Evolutionary conservation across 2,329 filamentous ascomycete genomes (phyloP).

Genomic region (Ceratocystis cacaofunesta): DNA sequence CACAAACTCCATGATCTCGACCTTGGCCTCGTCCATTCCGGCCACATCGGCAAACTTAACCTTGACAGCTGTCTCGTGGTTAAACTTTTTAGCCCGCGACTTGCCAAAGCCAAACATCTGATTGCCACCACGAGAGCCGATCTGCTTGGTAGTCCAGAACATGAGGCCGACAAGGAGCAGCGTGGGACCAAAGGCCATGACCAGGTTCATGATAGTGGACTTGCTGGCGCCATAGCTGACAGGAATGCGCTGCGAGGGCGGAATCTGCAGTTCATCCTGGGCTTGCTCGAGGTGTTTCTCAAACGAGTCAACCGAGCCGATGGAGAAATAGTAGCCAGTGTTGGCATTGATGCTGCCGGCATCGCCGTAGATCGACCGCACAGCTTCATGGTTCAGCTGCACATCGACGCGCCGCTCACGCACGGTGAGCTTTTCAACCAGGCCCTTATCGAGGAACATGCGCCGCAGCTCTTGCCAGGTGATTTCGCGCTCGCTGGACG

Average conservation of each 20-base stretch:
- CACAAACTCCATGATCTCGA: constrained; percentile 98
- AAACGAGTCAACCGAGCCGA: constrained; percentile 86
- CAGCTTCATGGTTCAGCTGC: constrained; percentile 60
- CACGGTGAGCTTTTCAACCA: constrained; percentile 84
- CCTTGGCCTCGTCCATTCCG: constrained; percentile 95
- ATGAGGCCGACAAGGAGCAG: constrained; percentile 72
- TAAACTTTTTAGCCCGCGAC: constrained; percentile 92
- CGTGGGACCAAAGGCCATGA: constrained; percentile 72
- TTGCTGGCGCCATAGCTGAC: constrained; percentile 68
- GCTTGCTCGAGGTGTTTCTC: constrained; percentile 78
- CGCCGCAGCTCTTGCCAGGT: constrained; percentile 95
- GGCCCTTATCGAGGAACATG: constrained; percentile 87
- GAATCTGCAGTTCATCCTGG: constrained; percentile 75
- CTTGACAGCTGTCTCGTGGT: constrained; percentile 90
- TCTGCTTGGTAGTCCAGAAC: constrained; percentile 63
- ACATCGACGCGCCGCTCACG: constrained; percentile 62
- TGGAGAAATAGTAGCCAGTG: constrained; percentile 83
- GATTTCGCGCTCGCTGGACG: constrained; percentile 49
- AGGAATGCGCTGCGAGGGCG: constrained; percentile 75
- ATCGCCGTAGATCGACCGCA: constrained; percentile 56
- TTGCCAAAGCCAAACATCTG: constrained; percentile 94
- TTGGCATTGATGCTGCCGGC: constrained; percentile 50
- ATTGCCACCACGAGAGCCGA: constrained; percentile 51
- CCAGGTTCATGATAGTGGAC: constrained; percentile 51
- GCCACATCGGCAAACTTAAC: constrained; percentile 95